A percentile compares a stretch with the other conserved stretches of the same genome.
phyloP scores from a whole-genome alignment of 768 basidiomycete genomes.

The Mycena olivaceomarginata region DNA sequence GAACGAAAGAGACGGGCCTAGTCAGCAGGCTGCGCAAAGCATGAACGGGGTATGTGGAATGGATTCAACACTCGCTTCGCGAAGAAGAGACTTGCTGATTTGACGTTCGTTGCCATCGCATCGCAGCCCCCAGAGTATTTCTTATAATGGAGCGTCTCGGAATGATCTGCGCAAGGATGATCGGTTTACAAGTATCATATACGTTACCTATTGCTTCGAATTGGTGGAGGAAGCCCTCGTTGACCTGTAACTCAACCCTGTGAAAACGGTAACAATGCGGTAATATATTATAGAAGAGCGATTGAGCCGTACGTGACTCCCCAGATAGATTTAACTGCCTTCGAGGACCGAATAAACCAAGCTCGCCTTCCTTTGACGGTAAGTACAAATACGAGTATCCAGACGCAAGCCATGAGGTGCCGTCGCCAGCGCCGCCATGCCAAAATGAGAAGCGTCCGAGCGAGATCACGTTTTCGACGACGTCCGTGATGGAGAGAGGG shows the following conservation, averaged over 20 bases:
- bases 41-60: slow-evolving; percentile 78
- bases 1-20: slow-evolving; percentile 95
- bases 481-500: slow-evolving; percentile 75
- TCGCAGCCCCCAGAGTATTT: slow-evolving; percentile 89
- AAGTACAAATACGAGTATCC: slow-evolving; percentile 54
- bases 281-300: slow-evolving; percentile 18
- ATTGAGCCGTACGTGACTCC: neutral
- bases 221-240: neutral
- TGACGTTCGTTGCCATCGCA: slow-evolving; percentile 54
- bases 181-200: slow-evolving; percentile 2
- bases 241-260: neutral
- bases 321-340: slow-evolving; percentile 23
- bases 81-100: slow-evolving; percentile 34
- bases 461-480: slow-evolving; percentile 81
- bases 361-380: slow-evolving; percentile 46
- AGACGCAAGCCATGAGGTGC: slow-evolving; percentile 59
- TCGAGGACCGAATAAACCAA: slow-evolving; percentile 26
- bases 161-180: slow-evolving; percentile 30
- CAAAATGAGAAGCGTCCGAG: slow-evolving; percentile 75
- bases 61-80: neutral
- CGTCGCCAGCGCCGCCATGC: slow-evolving; percentile 82
- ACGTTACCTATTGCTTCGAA: slow-evolving; percentile 27
- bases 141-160: slow-evolving; percentile 54
- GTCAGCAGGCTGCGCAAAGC: slow-evolving; percentile 80
- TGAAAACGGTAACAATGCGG: neutral